Conservation (phyloP, 768 basidiomycete genomes). For the Termitomyces sp. region DNA sequence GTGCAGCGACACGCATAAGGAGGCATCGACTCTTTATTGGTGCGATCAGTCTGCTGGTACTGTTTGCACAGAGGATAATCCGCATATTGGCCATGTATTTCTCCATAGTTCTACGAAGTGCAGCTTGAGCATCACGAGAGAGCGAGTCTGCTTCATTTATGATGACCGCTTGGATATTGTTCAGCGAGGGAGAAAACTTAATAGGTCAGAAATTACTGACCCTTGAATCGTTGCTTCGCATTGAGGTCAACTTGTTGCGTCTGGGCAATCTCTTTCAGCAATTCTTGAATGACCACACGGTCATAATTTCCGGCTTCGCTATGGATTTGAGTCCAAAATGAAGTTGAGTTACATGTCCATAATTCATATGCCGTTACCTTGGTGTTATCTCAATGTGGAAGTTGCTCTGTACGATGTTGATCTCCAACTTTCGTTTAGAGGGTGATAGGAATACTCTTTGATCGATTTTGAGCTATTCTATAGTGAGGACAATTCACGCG, state of each 20-base stretch:
- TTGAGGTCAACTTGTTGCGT: conserved; percentile 97
- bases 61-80: conserved; percentile 94
- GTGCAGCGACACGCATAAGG: conserved; percentile 90
- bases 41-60: conserved; percentile 91
- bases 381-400: conserved; percentile 98
- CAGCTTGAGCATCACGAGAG: conserved; percentile 94
- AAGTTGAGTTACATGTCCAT: not conserved
- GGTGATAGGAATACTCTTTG: conserved; percentile 95
- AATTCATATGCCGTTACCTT: conserved; percentile 49
- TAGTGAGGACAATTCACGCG: not conserved
- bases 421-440: conserved; percentile 89
- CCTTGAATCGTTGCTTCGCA: conserved; percentile 96
- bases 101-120: conserved; percentile 96
- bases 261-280: conserved; percentile 97
- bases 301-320: conserved; percentile 98
- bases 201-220: conserved; percentile 34
- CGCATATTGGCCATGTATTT: conserved; percentile 99
- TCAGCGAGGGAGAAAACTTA: not conserved
- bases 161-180: conserved; percentile 69
- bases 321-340: conserved; percentile 3
- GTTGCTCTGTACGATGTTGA: conserved; percentile 97
- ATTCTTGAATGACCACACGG: conserved; percentile 91
- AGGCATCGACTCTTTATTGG: conserved; percentile 96
- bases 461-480: conserved; percentile 86
- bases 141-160: conserved; percentile 98